A percentile compares a stretch with the other conserved stretches of the same genome.
These are phyloP conservation scores for Hansenula sp. DNA, from an alignment of 1,139 yeast genomes.

Conservation along the genomic window DNA sequence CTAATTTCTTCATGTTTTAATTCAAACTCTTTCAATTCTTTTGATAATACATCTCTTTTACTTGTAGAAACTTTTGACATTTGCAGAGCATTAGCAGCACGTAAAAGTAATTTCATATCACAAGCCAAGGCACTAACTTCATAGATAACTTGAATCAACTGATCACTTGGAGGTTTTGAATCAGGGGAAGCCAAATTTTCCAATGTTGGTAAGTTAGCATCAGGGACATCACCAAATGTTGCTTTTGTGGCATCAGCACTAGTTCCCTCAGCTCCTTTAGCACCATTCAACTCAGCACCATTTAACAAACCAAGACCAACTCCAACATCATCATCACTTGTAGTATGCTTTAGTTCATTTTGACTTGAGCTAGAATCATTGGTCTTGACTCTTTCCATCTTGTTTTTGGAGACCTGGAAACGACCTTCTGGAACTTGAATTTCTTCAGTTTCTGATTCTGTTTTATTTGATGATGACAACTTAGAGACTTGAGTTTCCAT, in stretches of 20 bases:
- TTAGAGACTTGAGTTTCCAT: neutral
- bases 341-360: slow-evolving; percentile 12
- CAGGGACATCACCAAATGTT: slow-evolving; percentile 25
- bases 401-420: slow-evolving; percentile 12
- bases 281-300: slow-evolving; percentile 8
- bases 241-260: no score
- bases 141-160: slow-evolving; percentile 51
- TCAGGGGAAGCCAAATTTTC: slow-evolving; percentile 51
- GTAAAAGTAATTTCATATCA: slow-evolving; percentile 59
- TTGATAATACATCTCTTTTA: slow-evolving; percentile 28
- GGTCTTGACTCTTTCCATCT: slow-evolving; percentile 1
- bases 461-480: neutral
- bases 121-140: slow-evolving; percentile 57
- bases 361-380: slow-evolving; percentile 11
- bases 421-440: slow-evolving; percentile 22
- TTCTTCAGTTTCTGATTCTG: slow-evolving; percentile 6
- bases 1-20: slow-evolving; percentile 5
- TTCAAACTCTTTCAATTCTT: slow-evolving; percentile 17
- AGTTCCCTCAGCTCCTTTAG: no score
- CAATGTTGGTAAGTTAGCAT: slow-evolving; percentile 31
- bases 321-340: slow-evolving; percentile 21
- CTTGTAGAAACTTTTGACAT: slow-evolving; percentile 42
- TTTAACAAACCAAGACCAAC: slow-evolving; percentile 21
- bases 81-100: slow-evolving; percentile 58
- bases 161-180: slow-evolving; percentile 49